phyloP scores from a whole-genome alignment of 1,284 basidiomycete genomes.

The Marasmius tenuissimus region DNA sequence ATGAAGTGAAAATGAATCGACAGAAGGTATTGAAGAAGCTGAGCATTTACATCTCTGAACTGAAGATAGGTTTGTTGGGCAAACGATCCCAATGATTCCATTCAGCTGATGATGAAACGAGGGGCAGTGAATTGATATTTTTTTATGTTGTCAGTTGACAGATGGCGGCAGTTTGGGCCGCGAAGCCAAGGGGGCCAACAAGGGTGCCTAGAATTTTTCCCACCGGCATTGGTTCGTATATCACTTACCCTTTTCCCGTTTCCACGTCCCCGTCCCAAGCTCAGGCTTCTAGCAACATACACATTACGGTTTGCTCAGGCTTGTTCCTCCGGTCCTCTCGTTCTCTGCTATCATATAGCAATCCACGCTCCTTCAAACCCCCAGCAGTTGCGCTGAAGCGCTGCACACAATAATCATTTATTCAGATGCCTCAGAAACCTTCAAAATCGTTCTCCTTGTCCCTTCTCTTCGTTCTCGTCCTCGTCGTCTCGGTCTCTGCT shows the following conservation, averaged over 20 bases:
- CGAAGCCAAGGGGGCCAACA: not conserved
- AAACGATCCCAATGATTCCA: too few relatives aligned
- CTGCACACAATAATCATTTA: slow-evolving; percentile 3
- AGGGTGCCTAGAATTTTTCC: not conserved
- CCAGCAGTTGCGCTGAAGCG: slow-evolving; percentile 7
- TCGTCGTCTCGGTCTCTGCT: slow-evolving; percentile 27
- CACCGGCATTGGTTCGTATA: not conserved
- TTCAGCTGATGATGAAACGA: too few relatives aligned
- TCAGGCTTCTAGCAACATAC: slow-evolving; percentile 1
- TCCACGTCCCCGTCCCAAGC: not conserved
- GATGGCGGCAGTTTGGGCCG: not conserved
- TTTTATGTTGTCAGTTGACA: not conserved
- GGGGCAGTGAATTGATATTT: too few relatives aligned
- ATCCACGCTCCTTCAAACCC: slow-evolving; percentile 6
- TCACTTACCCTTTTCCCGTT: slow-evolving; percentile 4
- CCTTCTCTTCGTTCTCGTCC: slow-evolving; percentile 22
- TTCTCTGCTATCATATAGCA: slow-evolving; percentile 4
- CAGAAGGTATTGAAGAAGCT: too few relatives aligned
- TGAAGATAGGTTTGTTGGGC: too few relatives aligned
- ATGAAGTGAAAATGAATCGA: too few relatives aligned
- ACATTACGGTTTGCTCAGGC: not conserved
- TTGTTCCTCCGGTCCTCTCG: slow-evolving; percentile 1
- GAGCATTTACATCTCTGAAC: too few relatives aligned
- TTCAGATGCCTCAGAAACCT: not conserved
- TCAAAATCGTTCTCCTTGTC: slow-evolving; percentile 3